Evolutionary conservation across 768 basidiomycete genomes (phyloP).

Genomic region (Hericium erinaceus): DNA sequence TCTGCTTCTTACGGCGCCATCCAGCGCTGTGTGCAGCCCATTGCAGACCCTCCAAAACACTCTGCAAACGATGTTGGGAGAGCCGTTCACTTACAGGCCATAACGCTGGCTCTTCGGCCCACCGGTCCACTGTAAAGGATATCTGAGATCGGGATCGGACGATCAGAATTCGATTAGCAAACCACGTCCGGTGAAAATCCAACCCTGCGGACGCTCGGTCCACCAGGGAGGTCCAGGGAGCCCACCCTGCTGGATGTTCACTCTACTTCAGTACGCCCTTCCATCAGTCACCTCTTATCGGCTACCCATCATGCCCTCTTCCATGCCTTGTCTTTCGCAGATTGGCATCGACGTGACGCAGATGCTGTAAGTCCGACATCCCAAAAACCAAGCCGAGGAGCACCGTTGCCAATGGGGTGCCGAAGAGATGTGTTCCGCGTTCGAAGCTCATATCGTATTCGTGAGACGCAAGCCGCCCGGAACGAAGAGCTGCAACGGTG

Average conservation of each 20-base stretch:
- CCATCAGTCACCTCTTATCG: conserved; percentile 48
- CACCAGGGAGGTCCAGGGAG: conserved; percentile 1
- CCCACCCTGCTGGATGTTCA: conserved; percentile 3
- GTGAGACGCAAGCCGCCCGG: no score
- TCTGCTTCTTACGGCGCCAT: background rate
- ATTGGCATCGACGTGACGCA: background rate
- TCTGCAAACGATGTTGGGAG: no score
- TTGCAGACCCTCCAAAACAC: no score
- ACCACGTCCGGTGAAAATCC: background rate
- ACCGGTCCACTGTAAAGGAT: background rate
- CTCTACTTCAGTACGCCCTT: conserved; percentile 15
- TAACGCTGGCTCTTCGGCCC: background rate
- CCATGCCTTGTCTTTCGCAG: background rate
- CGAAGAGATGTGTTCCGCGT: no score
- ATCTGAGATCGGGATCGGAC: background rate
- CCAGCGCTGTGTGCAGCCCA: background rate
- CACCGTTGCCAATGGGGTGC: no score
- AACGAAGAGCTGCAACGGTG: no score
- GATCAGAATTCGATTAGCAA: background rate
- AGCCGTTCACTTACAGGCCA: no score
- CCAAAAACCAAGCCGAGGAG: no score
- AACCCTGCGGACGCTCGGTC: background rate
- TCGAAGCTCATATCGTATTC: no score
- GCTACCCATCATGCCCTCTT: conserved; percentile 3
- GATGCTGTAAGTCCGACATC: background rate